phyloP scores from a whole-genome alignment of 2,329 filamentous ascomycete genomes.

The Pseudogymnoascus sp. region DNA sequence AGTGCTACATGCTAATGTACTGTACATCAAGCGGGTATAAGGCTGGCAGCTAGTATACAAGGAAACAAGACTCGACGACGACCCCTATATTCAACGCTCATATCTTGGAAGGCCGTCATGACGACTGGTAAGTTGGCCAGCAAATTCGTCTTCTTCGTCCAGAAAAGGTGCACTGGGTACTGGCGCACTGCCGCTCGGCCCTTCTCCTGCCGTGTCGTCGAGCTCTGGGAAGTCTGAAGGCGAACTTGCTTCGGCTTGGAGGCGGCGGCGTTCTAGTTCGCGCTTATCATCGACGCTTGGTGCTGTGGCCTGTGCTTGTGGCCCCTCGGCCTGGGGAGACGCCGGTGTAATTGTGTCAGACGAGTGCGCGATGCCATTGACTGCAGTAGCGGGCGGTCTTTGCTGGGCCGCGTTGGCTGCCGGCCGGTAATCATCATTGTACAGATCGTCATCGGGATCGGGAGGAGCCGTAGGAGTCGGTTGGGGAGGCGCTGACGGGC shows the following conservation, averaged over 20 bases:
- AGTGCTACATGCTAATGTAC: background rate
- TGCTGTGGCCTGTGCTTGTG: background rate
- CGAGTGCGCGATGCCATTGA: background rate
- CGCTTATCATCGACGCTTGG: conserved; percentile 55
- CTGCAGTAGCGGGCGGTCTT: background rate
- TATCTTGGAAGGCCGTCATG: conserved; percentile 25
- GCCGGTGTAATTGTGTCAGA: background rate
- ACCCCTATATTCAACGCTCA: conserved; percentile 20
- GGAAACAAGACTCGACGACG: conserved; percentile 1
- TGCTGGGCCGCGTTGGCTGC: conserved; percentile 16
- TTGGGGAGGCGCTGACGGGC: conserved; percentile 33
- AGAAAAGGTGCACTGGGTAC: conserved; percentile 52
- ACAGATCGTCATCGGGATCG: conserved; percentile 18
- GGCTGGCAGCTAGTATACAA: conserved; percentile 5
- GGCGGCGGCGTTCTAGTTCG: conserved; percentile 52
- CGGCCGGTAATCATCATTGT: conserved; percentile 22
- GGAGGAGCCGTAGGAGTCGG: conserved; percentile 18
- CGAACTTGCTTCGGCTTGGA: conserved; percentile 45
- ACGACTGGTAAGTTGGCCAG: conserved; percentile 31
- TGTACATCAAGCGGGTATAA: conserved; percentile 3
- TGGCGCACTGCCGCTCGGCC: conserved; percentile 21
- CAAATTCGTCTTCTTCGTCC: conserved; percentile 46
- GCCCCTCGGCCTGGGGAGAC: background rate
- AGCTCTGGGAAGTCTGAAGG: conserved; percentile 40
- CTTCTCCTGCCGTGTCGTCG: conserved; percentile 26